Conservation (phyloP, 2,329 filamentous ascomycete genomes). For the Botrytis hyacinthi region DNA sequence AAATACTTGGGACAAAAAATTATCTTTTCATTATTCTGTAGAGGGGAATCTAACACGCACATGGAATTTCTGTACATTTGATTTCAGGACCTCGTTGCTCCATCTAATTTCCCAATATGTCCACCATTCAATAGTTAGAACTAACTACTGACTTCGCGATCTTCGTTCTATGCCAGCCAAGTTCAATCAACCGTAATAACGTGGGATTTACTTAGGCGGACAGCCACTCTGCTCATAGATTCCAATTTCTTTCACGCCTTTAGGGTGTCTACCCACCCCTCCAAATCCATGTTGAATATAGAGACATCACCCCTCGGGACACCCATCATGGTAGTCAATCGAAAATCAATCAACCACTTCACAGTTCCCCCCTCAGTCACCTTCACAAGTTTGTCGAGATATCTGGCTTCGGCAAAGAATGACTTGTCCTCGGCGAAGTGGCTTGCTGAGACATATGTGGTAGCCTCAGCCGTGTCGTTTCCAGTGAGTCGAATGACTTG, state of each 20-base stretch:
- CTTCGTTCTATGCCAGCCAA: neutral
- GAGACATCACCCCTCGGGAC: neutral
- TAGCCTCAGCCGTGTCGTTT: neutral
- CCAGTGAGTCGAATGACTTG: neutral
- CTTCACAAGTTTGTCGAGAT: neutral
- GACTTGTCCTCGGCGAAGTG: neutral
- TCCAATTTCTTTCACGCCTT: neutral
- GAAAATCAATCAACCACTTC: neutral
- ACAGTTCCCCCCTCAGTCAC: neutral
- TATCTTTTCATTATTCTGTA: neutral
- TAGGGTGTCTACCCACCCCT: neutral
- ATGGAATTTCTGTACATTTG: neutral
- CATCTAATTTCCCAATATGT: neutral
- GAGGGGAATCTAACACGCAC: neutral
- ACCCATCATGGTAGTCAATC: neutral
- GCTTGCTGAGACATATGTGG: neutral
- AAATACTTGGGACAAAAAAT: neutral
- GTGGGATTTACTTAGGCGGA: neutral
- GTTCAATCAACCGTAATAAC: neutral
- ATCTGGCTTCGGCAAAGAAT: neutral
- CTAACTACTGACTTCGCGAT: neutral
- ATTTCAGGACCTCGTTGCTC: neutral
- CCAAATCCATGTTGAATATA: neutral
- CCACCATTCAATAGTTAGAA: neutral
- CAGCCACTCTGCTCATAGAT: neutral